phyloP scores from a whole-genome alignment of 129 eudicot species.

The Ambrosia trifida region DNA sequence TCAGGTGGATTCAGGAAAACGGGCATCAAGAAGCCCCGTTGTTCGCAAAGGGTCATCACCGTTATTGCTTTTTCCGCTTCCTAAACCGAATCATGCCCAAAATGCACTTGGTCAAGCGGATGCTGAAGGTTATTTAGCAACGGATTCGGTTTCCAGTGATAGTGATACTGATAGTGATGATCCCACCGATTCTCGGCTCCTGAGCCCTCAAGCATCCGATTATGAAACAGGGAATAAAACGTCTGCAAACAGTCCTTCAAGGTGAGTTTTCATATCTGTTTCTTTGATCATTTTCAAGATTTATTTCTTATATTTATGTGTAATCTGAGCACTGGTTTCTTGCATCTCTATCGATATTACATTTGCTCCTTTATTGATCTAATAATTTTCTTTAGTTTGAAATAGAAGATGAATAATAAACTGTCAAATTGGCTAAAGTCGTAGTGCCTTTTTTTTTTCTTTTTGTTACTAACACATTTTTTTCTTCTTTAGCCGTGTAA shows the following conservation, averaged over 20 bases:
- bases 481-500: constrained; percentile 19
- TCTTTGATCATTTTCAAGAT: neutral
- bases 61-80: constrained; percentile 38
- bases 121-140: constrained; percentile 48
- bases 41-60: constrained; percentile 33
- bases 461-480: neutral
- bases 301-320: neutral
- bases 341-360: neutral
- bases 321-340: neutral
- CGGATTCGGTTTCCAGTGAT: constrained; percentile 46
- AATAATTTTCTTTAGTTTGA: neutral
- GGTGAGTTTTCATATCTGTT: constrained; percentile 38
- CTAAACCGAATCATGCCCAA: constrained; percentile 32
- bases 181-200: constrained; percentile 49
- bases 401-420: neutral
- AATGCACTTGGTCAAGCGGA: constrained; percentile 33
- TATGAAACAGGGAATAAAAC: constrained; percentile 46
- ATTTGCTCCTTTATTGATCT: neutral
- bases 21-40: constrained; percentile 38
- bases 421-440: neutral
- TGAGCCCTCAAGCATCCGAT: constrained; percentile 62
- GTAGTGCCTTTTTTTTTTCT: neutral
- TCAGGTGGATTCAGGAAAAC: constrained; percentile 39
- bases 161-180: constrained; percentile 46
- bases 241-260: constrained; percentile 46